A percentile compares a stretch with the other conserved stretches of the same genome.
These are phyloP conservation scores for Tylopilus rubrobrunneus DNA, from an alignment of 768 basidiomycete species.

Conservation along the genomic window DNA sequence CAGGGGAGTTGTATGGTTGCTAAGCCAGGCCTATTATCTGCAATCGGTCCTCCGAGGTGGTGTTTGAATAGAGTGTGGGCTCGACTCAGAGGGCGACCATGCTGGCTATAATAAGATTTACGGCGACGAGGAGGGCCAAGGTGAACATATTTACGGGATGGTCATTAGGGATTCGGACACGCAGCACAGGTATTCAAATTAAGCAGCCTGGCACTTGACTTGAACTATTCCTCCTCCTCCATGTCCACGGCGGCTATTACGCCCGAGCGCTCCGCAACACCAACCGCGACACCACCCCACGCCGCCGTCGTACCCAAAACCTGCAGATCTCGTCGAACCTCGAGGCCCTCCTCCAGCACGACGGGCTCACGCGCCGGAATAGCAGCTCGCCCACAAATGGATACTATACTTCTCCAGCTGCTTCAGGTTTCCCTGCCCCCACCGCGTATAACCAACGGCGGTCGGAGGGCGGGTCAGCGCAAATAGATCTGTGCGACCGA, in stretches of 20 bases:
- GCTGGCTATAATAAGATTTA: not conserved
- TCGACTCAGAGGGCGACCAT: not conserved
- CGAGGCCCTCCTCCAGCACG: constrained; percentile 56
- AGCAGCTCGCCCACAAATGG: constrained; percentile 22
- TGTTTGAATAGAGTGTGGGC: not conserved
- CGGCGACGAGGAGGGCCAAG: not conserved
- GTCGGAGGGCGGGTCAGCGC: constrained; percentile 13
- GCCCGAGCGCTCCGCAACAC: constrained; percentile 21
- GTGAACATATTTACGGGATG: constrained; percentile 1
- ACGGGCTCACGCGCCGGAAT: constrained; percentile 42
- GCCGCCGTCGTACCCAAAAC: constrained; percentile 13
- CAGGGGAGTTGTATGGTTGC: not conserved
- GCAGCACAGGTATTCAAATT: constrained; percentile 18
- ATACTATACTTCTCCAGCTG: not conserved
- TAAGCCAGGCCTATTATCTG: not conserved
- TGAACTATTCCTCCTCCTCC: not conserved
- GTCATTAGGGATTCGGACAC: not conserved
- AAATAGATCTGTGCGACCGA: constrained; percentile 89
- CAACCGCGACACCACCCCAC: not conserved
- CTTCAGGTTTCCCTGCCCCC: constrained; percentile 28
- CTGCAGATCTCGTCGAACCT: constrained; percentile 57
- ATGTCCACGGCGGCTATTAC: constrained; percentile 22
- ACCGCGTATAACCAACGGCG: constrained; percentile 20
- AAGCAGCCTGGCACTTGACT: constrained; percentile 8
- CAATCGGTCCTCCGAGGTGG: not conserved